A percentile compares a stretch with the other conserved stretches of the same genome.
Conservation (phyloP, 305 asterid species). For the Euphrasia arctica region DNA sequence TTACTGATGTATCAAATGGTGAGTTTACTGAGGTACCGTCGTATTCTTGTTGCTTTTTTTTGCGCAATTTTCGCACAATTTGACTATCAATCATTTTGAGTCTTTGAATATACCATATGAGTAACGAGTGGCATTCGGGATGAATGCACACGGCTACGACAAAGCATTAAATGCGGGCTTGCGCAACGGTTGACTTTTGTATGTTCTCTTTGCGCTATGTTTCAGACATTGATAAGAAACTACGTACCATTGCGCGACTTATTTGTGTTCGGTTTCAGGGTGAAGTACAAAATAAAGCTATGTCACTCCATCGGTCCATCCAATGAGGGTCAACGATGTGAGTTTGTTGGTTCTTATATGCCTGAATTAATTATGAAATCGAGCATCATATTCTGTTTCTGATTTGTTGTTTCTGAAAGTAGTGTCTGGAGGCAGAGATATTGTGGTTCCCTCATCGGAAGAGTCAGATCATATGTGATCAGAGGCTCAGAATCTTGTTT, state of each 20-base stretch:
- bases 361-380: no score
- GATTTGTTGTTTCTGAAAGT: constrained; percentile 26
- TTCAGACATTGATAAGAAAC: constrained; percentile 22
- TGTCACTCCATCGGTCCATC: constrained; percentile 49
- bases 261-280: constrained; percentile 48
- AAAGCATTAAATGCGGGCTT: constrained; percentile 81
- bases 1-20: constrained; percentile 80
- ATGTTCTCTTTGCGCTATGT: constrained; percentile 38
- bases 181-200: constrained; percentile 71
- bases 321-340: neutral
- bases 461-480: constrained; percentile 83
- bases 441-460: constrained; percentile 51
- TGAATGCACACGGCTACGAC: constrained; percentile 79
- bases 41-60: constrained; percentile 20
- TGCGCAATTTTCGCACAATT: neutral
- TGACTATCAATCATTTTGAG: neutral
- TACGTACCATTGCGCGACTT: constrained; percentile 21
- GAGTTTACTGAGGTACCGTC: constrained; percentile 75
- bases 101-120: no score
- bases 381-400: constrained; percentile 18
- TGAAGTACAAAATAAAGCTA: constrained; percentile 70
- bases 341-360: no score
- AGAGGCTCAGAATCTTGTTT: constrained; percentile 68
- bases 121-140: constrained; percentile 42
- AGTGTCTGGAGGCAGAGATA: constrained; percentile 79